phyloP scores from a whole-genome alignment of 2,329 filamentous ascomycete species.

The Myriosclerotinia curreyana region DNA sequence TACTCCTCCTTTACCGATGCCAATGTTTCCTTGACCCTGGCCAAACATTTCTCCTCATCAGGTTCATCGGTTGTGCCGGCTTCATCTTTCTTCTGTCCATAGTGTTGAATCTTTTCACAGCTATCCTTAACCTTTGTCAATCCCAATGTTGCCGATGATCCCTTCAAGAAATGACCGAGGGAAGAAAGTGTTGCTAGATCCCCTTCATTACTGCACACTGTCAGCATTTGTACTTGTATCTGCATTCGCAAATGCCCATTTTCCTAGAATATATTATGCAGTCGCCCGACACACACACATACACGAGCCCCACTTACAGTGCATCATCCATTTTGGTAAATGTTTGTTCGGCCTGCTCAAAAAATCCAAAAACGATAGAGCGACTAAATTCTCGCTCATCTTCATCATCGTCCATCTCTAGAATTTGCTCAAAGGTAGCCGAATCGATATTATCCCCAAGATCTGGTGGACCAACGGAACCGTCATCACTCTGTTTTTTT shows the following conservation, averaged over 20 bases:
- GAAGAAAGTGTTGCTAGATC: slow-evolving; percentile 74
- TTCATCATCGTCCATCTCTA: slow-evolving; percentile 96
- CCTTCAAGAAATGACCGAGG: slow-evolving; percentile 94
- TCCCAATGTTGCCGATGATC: slow-evolving; percentile 90
- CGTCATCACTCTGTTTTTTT: slow-evolving; percentile 40
- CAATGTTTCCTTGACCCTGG: slow-evolving; percentile 68
- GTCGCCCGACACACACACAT: slow-evolving; percentile 29
- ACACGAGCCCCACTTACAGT: slow-evolving; percentile 60
- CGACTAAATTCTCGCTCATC: slow-evolving; percentile 82
- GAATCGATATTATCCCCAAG: slow-evolving; percentile 76
- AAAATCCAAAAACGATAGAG: slow-evolving; percentile 87
- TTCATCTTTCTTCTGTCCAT: slow-evolving; percentile 76
- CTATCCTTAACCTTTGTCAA: slow-evolving; percentile 86
- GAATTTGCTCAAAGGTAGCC: slow-evolving; percentile 85
- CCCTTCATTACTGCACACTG: slow-evolving; percentile 53
- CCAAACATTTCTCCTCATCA: slow-evolving; percentile 65
- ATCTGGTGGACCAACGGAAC: slow-evolving; percentile 44
- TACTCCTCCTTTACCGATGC: slow-evolving; percentile 73
- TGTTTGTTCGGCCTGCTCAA: slow-evolving; percentile 83
- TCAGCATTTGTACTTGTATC: slow-evolving; percentile 12
- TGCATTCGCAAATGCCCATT: slow-evolving; percentile 13
- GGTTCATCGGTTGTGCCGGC: slow-evolving; percentile 65
- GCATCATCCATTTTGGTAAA: slow-evolving; percentile 79
- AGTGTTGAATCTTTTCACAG: slow-evolving; percentile 96
- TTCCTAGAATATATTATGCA: not conserved